A percentile compares a stretch with the other conserved stretches of the same genome.
Conservation (phyloP, 139 green algal species). For the Edaphochlamys debaryana region DNA sequence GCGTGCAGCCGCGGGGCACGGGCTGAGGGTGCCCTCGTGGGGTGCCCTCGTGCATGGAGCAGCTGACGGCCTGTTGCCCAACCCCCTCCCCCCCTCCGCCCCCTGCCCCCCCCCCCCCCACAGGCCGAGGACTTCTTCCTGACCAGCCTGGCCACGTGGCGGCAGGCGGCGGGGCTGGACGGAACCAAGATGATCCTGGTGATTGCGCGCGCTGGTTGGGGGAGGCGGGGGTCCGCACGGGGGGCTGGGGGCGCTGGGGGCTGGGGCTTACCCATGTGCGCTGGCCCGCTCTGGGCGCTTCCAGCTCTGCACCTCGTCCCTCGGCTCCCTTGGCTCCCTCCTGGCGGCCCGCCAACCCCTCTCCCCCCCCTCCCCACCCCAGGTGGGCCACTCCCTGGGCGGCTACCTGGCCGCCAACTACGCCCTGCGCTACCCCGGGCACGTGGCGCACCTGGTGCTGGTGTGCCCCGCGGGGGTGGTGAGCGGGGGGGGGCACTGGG, state of each 20-base stretch:
- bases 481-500: conserved; percentile 15
- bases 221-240: too few relatives aligned
- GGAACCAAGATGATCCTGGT: conserved; percentile 42
- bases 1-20: too few relatives aligned
- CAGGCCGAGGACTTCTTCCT: conserved; percentile 91
- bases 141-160: conserved; percentile 75
- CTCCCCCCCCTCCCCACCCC: background rate
- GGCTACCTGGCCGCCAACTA: conserved; percentile 88
- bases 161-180: conserved; percentile 65
- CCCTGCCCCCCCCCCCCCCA: too few relatives aligned
- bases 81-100: too few relatives aligned
- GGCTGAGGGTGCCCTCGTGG: too few relatives aligned
- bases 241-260: too few relatives aligned
- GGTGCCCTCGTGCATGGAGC: too few relatives aligned
- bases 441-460: conserved; percentile 88
- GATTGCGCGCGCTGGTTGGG: background rate
- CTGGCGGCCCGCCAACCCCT: background rate
- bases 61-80: too few relatives aligned
- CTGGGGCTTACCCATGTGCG: too few relatives aligned
- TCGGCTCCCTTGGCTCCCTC: background rate
- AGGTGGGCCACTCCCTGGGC: conserved; percentile 86
- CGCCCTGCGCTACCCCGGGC: conserved; percentile 82
- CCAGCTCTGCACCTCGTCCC: background rate
- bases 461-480: conserved; percentile 89
- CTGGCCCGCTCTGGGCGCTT: too few relatives aligned